A percentile compares a stretch with the other conserved stretches of the same genome.
Evolutionary conservation across 257 asterid genomes (phyloP).

Genomic region (Henckelia pumila): DNA sequence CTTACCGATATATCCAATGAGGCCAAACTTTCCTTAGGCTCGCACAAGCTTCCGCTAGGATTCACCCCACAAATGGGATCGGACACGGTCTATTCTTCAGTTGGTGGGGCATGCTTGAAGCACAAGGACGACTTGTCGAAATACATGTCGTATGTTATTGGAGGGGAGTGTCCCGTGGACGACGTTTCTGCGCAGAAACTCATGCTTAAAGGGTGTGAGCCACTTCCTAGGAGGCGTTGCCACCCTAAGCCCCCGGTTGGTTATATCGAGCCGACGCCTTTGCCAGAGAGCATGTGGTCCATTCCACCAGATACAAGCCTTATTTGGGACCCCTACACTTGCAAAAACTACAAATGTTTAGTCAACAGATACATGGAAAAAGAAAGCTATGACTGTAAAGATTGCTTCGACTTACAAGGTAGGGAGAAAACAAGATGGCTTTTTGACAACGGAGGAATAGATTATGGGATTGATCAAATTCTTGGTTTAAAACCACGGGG

Average conservation of each 20-base stretch:
- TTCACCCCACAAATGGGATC: slow-evolving; percentile 32
- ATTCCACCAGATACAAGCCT: slow-evolving; percentile 48
- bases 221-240: slow-evolving; percentile 55
- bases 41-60: slow-evolving; percentile 55
- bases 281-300: slow-evolving; percentile 48
- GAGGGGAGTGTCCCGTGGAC: slow-evolving; percentile 48
- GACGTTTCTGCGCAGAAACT: slow-evolving; percentile 45
- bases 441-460: slow-evolving; percentile 45
- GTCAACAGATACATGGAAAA: slow-evolving; percentile 32
- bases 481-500: slow-evolving; percentile 31
- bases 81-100: slow-evolving; percentile 38
- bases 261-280: slow-evolving; percentile 42
- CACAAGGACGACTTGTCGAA: slow-evolving; percentile 33
- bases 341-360: slow-evolving; percentile 52
- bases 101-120: slow-evolving; percentile 49
- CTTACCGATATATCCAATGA: slow-evolving; percentile 28
- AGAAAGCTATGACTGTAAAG: slow-evolving; percentile 47
- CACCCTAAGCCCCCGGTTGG: slow-evolving; percentile 48
- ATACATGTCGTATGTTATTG: slow-evolving; percentile 44
- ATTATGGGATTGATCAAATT: slow-evolving; percentile 46
- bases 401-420: slow-evolving; percentile 49
- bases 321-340: slow-evolving; percentile 55
- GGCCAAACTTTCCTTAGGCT: slow-evolving; percentile 42
- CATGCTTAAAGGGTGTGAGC: slow-evolving; percentile 59
- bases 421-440: slow-evolving; percentile 53